Evolutionary conservation across 495 filamentous ascomycete genomes (phyloP).

Genomic region (Penicillium daleae): DNA sequence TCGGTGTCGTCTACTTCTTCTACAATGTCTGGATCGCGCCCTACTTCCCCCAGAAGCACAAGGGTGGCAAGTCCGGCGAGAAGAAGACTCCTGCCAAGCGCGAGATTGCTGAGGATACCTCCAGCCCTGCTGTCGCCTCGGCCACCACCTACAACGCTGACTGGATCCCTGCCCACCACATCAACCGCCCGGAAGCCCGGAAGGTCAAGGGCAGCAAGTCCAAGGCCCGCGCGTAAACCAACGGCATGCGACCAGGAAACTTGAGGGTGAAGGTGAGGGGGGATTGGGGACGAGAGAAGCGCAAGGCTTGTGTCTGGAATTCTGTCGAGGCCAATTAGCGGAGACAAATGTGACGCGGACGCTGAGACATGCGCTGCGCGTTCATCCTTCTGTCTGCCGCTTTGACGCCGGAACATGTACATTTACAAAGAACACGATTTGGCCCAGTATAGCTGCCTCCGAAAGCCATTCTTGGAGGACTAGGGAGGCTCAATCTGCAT

Average conservation of each 20-base stretch:
- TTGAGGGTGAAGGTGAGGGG: constrained; percentile 4
- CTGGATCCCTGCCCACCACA: constrained; percentile 93
- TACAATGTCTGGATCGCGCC: constrained; percentile 97
- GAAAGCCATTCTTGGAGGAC: constrained; percentile 10
- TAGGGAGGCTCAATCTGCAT: constrained; percentile 15
- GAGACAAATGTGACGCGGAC: constrained; percentile 1
- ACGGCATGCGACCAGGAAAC: constrained; percentile 9
- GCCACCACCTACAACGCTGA: constrained; percentile 86
- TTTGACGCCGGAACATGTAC: constrained; percentile 38
- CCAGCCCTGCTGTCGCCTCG: constrained; percentile 69
- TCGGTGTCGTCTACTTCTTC: constrained; percentile 86
- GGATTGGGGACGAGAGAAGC: constrained; percentile 14
- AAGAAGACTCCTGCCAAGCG: constrained; percentile 67
- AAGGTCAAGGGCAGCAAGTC: constrained; percentile 73
- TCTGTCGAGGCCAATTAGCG: constrained; percentile 11
- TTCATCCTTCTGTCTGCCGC: constrained; percentile 13
- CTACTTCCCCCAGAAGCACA: constrained; percentile 92
- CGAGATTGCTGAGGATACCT: constrained; percentile 63
- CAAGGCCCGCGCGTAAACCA: constrained; percentile 53
- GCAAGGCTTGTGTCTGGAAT: constrained; percentile 10
- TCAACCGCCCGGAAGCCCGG: constrained; percentile 81
- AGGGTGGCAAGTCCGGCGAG: constrained; percentile 64
- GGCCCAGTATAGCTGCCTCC: constrained; percentile 10
- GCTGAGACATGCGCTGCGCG: constrained; percentile 38
- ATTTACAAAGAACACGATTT: constrained; percentile 30